Conservation (phyloP, 2,329 filamentous ascomycete genomes). For the Massarina eburnea region DNA sequence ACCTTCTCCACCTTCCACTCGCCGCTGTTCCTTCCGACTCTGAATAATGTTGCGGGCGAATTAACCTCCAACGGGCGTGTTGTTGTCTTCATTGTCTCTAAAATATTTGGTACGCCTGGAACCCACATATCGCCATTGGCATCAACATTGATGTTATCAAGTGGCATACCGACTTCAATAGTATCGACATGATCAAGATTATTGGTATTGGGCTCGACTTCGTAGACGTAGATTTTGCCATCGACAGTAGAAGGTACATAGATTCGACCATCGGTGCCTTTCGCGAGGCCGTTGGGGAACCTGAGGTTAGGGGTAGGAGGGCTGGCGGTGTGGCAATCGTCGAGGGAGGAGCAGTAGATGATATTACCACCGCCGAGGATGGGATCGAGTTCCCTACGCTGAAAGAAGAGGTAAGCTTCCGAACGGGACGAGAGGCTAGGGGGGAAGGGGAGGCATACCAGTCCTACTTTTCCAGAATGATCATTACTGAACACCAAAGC, state of each 20-base stretch:
- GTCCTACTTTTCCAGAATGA: slow-evolving; percentile 20
- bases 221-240: slow-evolving; percentile 24
- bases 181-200: slow-evolving; percentile 23
- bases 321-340: slow-evolving; percentile 21
- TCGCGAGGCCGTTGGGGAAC: slow-evolving; percentile 32
- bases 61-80: slow-evolving; percentile 17
- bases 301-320: slow-evolving; percentile 26
- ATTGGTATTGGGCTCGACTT: slow-evolving; percentile 16
- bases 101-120: slow-evolving; percentile 20
- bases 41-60: slow-evolving; percentile 22
- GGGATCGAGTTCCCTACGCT: slow-evolving; percentile 23
- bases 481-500: slow-evolving; percentile 16
- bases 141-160: slow-evolving; percentile 31
- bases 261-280: slow-evolving; percentile 24
- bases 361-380: slow-evolving; percentile 33
- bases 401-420: too few relatives aligned
- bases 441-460: slow-evolving; percentile 11
- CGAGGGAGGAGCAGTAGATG: slow-evolving; percentile 21
- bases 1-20: slow-evolving; percentile 22
- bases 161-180: slow-evolving; percentile 25
- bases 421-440: neutral
- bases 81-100: slow-evolving; percentile 11
- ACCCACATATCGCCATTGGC: slow-evolving; percentile 29
- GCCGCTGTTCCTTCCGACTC: slow-evolving; percentile 17
- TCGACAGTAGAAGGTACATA: slow-evolving; percentile 31